Percentiles rank a stretch among this genome's conserved stretches.
These are phyloP conservation scores for Coemansia reversa DNA, from an alignment of 192 early-diverging fungal species.

Conservation along the genomic window DNA sequence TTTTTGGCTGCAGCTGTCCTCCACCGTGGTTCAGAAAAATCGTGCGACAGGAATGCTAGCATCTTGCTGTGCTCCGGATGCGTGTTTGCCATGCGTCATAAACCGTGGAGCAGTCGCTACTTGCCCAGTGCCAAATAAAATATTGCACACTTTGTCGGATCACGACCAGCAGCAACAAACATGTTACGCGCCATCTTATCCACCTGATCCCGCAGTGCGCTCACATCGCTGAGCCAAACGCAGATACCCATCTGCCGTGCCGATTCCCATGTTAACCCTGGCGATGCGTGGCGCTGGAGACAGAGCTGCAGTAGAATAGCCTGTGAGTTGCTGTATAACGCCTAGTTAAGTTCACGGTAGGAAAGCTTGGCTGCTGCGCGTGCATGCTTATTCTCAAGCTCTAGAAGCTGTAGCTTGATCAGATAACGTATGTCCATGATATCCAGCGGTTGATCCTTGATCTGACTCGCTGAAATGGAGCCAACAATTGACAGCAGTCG, in stretches of 20 bases:
- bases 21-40: slow-evolving; percentile 90
- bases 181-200: slow-evolving; percentile 88
- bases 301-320: slow-evolving; percentile 46
- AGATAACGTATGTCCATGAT: slow-evolving; percentile 84
- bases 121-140: slow-evolving; percentile 90
- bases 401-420: slow-evolving; percentile 69
- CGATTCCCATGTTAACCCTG: slow-evolving; percentile 75
- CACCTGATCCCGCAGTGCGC: slow-evolving; percentile 67
- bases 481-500: slow-evolving; percentile 77
- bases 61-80: slow-evolving; percentile 88
- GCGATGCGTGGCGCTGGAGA: slow-evolving; percentile 47
- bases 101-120: slow-evolving; percentile 82
- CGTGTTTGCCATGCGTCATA: slow-evolving; percentile 82
- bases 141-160: slow-evolving; percentile 82
- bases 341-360: slow-evolving; percentile 79
- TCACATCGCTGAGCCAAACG: slow-evolving; percentile 79
- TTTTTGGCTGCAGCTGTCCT: slow-evolving; percentile 95
- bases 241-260: slow-evolving; percentile 81
- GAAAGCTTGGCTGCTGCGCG: slow-evolving; percentile 52
- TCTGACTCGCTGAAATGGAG: slow-evolving; percentile 47
- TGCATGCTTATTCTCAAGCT: slow-evolving; percentile 56
- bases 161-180: slow-evolving; percentile 71
- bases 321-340: slow-evolving; percentile 87
- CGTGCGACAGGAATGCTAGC: slow-evolving; percentile 88
- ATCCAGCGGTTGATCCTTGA: slow-evolving; percentile 80